Evolutionary conservation across 2,329 filamentous ascomycete genomes (phyloP).

Genomic region (Mycosphaerelloides madeirae): DNA sequence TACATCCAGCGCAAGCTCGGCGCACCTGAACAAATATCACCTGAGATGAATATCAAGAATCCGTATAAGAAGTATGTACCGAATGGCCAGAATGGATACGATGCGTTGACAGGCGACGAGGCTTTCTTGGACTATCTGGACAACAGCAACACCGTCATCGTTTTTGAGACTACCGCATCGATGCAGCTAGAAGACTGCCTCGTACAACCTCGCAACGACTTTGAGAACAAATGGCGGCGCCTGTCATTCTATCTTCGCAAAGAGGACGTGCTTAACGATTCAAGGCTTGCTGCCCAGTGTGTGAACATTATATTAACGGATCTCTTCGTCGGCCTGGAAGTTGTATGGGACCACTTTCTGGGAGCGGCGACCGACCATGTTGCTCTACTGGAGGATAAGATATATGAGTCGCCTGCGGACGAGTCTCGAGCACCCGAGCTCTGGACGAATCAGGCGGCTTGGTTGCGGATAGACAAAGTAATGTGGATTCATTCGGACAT

Average conservation of each 20-base stretch:
- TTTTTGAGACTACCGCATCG: constrained; percentile 50
- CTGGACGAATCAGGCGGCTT: constrained; percentile 48
- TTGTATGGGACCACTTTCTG: constrained; percentile 45
- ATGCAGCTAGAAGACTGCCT: constrained; percentile 47
- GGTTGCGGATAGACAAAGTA: constrained; percentile 51
- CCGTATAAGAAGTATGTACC: constrained; percentile 34
- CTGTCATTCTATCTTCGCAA: constrained; percentile 48
- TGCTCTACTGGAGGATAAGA: constrained; percentile 47
- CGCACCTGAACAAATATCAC: constrained; percentile 31
- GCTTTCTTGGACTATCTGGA: constrained; percentile 34
- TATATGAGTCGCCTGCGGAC: constrained; percentile 52
- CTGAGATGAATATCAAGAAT: constrained; percentile 38
- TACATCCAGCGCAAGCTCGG: constrained; percentile 48
- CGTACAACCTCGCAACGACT: constrained; percentile 46
- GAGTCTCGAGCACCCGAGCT: constrained; percentile 50
- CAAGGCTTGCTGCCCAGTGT: constrained; percentile 43
- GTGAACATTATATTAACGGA: constrained; percentile 49
- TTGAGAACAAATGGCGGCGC: constrained; percentile 51
- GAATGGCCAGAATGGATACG: constrained; percentile 1
- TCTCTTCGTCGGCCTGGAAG: constrained; percentile 46
- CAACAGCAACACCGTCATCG: constrained; percentile 48
- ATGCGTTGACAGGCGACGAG: background rate
- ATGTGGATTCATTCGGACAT: constrained; percentile 48
- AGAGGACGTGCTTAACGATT: constrained; percentile 41
- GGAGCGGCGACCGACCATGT: constrained; percentile 46